Base-by-base conservation (phyloP, 1,284 basidiomycete genomes). In the Coriolopsis trogii region DNA sequence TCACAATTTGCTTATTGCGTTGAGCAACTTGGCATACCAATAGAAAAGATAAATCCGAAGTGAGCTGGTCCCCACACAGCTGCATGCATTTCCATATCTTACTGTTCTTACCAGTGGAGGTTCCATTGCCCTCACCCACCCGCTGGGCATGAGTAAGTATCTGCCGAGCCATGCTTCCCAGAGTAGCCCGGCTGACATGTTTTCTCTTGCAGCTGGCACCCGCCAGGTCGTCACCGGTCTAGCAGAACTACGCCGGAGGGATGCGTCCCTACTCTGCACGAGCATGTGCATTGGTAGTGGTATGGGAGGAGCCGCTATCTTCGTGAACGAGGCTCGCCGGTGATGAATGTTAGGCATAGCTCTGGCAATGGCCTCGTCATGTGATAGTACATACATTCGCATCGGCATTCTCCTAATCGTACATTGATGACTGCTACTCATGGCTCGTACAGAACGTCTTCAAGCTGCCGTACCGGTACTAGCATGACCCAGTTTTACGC, bases 261-360 rank as follows among this genome's bases (percentile, higher is more conserved):
- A 86, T 52, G 81, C 79, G 33, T 77, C 80, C 52, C 57, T 93
- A 29, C 74, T 93, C 46, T 89, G 87, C 64, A 89, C 91, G 0
- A 90, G 87, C 55, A 95, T 95, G 93, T 95, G 93, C 65, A 77
- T 95, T 43, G 93, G 92, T 24, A 89, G 87, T 61, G 91, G 89
- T 15, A 93, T 94, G 91, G 92, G 92, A 15, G 90, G 89, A 33
- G 92, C 91, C 8, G 82, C 84, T 3, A 79, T 94, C 48, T 87
- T 94, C 58, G 85, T 94, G 20, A 92, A 90, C 62, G 91, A 93
- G 66, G 75, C 71, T 9, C 61, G 50, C 23, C 59, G 61, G 26
- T 63, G 45, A 60, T 34, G 13, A 3, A 31, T 31, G 30, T 16
- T 31, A 8, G 6, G 10, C 30, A 31, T 12, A 31, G 13, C 30